These are phyloP conservation scores for Aspergillus sp. DNA, from an alignment of 2,329 filamentous ascomycete species.

Conservation along the genomic window DNA sequence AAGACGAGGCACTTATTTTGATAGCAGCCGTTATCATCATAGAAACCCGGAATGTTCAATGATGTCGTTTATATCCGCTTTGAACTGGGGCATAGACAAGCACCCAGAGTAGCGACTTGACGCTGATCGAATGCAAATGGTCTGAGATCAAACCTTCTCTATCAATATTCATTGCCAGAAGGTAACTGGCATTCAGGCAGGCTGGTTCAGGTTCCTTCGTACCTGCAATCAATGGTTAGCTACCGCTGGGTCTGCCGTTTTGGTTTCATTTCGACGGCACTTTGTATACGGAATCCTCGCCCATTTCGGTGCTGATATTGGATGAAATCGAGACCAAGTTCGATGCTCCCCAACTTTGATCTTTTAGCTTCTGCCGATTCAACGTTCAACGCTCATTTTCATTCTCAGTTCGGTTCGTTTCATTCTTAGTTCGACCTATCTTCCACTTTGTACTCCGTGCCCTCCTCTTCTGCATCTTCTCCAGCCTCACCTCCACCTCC, in stretches of 20 bases:
- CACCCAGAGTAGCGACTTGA: neutral
- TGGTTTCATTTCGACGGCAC: too few species aligned
- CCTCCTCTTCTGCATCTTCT: too few species aligned
- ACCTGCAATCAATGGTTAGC: neutral
- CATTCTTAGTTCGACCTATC: too few species aligned
- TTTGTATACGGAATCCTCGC: neutral
- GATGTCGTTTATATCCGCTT: neutral
- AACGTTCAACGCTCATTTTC: neutral
- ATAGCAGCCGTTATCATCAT: too few species aligned
- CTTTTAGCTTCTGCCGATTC: too few species aligned
- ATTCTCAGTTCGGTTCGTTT: too few species aligned
- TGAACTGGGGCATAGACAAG: neutral
- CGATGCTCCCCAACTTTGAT: neutral
- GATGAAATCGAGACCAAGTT: neutral
- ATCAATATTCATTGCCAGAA: neutral
- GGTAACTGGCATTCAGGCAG: too few species aligned
- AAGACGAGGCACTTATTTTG: too few species aligned
- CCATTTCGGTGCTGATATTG: neutral
- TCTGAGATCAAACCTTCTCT: neutral
- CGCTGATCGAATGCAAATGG: neutral
- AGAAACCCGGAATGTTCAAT: too few species aligned
- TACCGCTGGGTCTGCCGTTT: neutral
- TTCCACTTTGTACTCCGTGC: too few species aligned
- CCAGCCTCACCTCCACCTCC: too few species aligned
- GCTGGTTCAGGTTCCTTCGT: neutral